Conservation (phyloP, 345 rosid genomes). For the Turnera subulata region DNA sequence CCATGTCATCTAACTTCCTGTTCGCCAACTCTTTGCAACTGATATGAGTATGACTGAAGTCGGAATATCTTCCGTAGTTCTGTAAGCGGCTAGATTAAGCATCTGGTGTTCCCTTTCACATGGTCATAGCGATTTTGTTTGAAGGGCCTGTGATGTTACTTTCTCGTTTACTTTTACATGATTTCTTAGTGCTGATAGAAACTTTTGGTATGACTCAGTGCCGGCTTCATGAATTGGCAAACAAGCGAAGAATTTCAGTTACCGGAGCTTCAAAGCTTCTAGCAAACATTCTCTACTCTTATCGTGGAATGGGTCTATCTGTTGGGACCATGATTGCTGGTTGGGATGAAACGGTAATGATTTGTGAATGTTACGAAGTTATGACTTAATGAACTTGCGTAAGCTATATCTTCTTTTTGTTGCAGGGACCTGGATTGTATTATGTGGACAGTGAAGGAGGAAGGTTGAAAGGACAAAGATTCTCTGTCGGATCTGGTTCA, state of each 20-base stretch:
- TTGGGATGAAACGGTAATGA: conserved; percentile 91
- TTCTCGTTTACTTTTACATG: background rate
- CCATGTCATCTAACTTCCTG: too few species aligned
- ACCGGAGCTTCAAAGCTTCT: conserved; percentile 96
- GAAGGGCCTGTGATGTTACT: too few species aligned
- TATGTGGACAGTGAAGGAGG: conserved; percentile 99
- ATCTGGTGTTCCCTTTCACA: too few species aligned
- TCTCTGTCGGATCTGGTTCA: conserved; percentile 99
- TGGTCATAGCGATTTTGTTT: too few species aligned
- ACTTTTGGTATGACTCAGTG: conserved; percentile 46
- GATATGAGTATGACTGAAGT: too few species aligned
- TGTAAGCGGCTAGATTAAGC: too few species aligned
- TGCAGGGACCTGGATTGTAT: conserved; percentile 95
- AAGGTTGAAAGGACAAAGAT: conserved; percentile 86
- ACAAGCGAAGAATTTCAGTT: conserved; percentile 96
- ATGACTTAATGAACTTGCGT: background rate
- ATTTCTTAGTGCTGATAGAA: conserved; percentile 4
- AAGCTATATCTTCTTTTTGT: conserved; percentile 4
- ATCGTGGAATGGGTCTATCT: conserved; percentile 98
- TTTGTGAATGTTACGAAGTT: conserved; percentile 1
- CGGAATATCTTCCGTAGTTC: too few species aligned
- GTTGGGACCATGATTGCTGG: conserved; percentile 99
- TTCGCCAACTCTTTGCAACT: too few species aligned
- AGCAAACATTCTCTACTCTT: conserved; percentile 96
- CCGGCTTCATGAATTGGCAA: conserved; percentile 94